Conservation (phyloP, 805 yeast species). For the Myxozyma lipomycoides region DNA sequence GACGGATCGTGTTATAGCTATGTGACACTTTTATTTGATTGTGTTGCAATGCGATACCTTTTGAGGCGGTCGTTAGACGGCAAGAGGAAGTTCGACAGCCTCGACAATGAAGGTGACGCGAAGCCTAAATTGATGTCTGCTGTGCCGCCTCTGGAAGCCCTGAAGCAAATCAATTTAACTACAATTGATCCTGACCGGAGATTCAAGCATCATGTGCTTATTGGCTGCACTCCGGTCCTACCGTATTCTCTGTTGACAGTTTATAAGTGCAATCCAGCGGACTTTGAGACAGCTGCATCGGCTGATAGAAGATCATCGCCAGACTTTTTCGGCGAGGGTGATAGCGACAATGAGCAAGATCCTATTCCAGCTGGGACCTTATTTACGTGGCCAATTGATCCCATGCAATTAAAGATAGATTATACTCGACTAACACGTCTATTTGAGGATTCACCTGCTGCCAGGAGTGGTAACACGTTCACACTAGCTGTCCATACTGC, state of each 20-base stretch:
- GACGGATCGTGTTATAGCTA: too few relatives aligned
- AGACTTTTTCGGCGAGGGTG: background rate
- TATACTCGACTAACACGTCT: background rate
- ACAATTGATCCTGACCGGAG: conserved; percentile 10
- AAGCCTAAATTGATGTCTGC: background rate
- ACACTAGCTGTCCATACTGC: conserved; percentile 12
- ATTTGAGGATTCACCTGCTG: background rate
- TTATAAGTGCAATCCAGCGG: background rate
- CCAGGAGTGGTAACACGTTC: too few relatives aligned
- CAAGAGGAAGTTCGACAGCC: too few relatives aligned
- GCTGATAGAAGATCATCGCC: background rate
- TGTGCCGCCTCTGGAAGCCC: conserved; percentile 3
- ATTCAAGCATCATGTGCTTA: conserved; percentile 12
- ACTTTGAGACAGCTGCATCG: background rate
- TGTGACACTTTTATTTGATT: too few relatives aligned
- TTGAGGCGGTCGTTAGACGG: too few relatives aligned
- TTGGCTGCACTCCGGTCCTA: conserved; percentile 14
- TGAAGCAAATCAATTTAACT: conserved; percentile 1
- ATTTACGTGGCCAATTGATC: conserved; percentile 10
- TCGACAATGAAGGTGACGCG: too few relatives aligned
- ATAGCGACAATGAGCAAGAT: background rate
- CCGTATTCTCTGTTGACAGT: conserved; percentile 15
- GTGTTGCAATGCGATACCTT: too few relatives aligned
- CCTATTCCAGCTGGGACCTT: conserved; percentile 8
- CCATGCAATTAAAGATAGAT: background rate